Evolutionary conservation across 306 rosid genomes (phyloP).

Genomic region (Vachellia pachyceras): DNA sequence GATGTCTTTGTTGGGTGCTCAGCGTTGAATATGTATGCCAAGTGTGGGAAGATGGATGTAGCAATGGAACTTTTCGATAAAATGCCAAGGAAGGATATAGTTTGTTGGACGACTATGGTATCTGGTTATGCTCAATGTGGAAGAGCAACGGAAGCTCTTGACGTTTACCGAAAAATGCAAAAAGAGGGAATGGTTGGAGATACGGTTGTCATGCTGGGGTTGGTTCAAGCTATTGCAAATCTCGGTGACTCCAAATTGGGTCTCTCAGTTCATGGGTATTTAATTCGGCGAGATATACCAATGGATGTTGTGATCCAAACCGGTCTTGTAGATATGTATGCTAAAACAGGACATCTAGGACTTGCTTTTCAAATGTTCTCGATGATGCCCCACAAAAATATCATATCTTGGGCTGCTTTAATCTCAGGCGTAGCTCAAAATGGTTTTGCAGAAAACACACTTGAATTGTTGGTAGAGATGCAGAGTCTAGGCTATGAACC

Average conservation of each 20-base stretch:
- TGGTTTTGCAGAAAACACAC: slow-evolving; percentile 46
- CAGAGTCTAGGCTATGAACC: slow-evolving; percentile 47
- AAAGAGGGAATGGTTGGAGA: slow-evolving; percentile 47
- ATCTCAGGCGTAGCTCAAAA: slow-evolving; percentile 57
- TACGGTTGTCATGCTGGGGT: slow-evolving; percentile 52
- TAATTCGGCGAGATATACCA: slow-evolving; percentile 42
- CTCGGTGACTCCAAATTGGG: slow-evolving; percentile 44
- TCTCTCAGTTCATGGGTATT: slow-evolving; percentile 45
- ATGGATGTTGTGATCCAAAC: slow-evolving; percentile 54
- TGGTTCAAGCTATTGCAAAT: slow-evolving; percentile 53
- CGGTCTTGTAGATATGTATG: slow-evolving; percentile 53
- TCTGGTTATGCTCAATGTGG: slow-evolving; percentile 52
- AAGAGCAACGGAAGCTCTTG: slow-evolving; percentile 49
- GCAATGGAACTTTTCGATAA: slow-evolving; percentile 40
- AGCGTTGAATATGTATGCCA: slow-evolving; percentile 49
- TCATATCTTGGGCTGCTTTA: slow-evolving; percentile 55
- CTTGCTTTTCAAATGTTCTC: slow-evolving; percentile 45
- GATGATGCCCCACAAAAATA: slow-evolving; percentile 45
- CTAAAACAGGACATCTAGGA: slow-evolving; percentile 44
- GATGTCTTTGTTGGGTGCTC: slow-evolving; percentile 56
- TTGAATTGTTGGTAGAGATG: slow-evolving; percentile 48
- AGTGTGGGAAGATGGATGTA: slow-evolving; percentile 50
- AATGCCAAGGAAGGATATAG: slow-evolving; percentile 52
- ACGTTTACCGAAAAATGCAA: slow-evolving; percentile 44
- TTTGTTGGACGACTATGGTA: slow-evolving; percentile 58